A percentile compares a stretch with the other conserved stretches of the same genome.
Evolutionary conservation across 208 protist species (phyloP).

Genomic region (Acanthamoeba rhysodes): DNA sequence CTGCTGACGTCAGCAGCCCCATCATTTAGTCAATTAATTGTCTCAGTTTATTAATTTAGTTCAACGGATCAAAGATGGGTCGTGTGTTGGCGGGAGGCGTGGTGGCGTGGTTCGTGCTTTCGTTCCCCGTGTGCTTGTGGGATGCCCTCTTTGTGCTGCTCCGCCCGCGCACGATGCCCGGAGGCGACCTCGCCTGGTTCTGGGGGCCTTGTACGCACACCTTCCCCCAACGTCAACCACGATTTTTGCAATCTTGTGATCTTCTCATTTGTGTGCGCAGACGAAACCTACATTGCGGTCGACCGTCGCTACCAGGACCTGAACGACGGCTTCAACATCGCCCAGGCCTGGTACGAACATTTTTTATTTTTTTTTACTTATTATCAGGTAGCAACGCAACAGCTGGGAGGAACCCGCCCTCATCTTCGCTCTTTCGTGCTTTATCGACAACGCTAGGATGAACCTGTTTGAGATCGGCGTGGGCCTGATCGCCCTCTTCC

Average conservation of each 20-base stretch:
- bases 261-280: too few species aligned
- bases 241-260: too few species aligned
- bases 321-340: conserved; percentile 45
- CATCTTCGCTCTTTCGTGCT: not conserved
- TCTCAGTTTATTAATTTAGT: too few species aligned
- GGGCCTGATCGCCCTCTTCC: not conserved
- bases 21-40: too few species aligned
- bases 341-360: conserved; percentile 48
- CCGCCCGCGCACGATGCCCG: conserved; percentile 51
- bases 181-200: conserved; percentile 41
- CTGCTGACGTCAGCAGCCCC: too few species aligned
- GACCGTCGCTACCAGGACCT: conserved; percentile 43
- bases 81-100: not conserved
- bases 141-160: conserved; percentile 40
- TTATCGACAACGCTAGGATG: not conserved
- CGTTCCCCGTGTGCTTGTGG: conserved; percentile 44
- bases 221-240: not conserved
- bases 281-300: conserved; percentile 31
- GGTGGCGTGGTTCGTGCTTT: conserved; percentile 24
- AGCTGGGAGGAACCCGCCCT: too few species aligned
- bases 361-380: not conserved
- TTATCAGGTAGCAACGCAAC: too few species aligned
- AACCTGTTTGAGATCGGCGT: conserved; percentile 49
- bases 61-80: too few species aligned
- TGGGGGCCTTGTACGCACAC: conserved; percentile 56